These are phyloP conservation scores for Syncephalis fuscata DNA, from an alignment of 371 early-diverging fungal genomes.

Conservation along the genomic window DNA sequence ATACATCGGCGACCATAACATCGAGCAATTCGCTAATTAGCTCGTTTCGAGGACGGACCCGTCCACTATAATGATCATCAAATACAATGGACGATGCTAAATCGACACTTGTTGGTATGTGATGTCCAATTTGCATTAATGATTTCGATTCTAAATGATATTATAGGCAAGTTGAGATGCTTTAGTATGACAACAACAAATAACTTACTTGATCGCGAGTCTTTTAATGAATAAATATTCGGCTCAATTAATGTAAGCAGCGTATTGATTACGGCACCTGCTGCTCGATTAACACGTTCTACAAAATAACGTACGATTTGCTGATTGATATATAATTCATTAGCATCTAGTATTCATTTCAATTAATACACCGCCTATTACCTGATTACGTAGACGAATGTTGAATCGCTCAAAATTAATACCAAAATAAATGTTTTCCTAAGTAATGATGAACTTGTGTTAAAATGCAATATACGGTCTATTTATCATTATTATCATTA, in stretches of 20 bases:
- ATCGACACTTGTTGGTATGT: neutral
- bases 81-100: neutral
- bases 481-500: too few species aligned
- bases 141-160: neutral
- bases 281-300: constrained; percentile 45
- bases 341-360: neutral
- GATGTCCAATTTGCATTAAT: neutral
- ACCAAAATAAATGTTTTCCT: constrained; percentile 38
- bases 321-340: constrained; percentile 10
- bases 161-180: too few species aligned
- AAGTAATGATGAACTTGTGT: too few species aligned
- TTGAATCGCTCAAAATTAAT: constrained; percentile 63
- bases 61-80: neutral
- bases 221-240: constrained; percentile 24
- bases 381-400: constrained; percentile 55
- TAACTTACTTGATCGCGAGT: constrained; percentile 33
- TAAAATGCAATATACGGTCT: too few species aligned
- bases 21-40: neutral
- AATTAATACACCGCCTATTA: constrained; percentile 5
- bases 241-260: constrained; percentile 29
- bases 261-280: constrained; percentile 37
- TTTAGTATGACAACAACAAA: neutral
- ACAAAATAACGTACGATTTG: constrained; percentile 40
- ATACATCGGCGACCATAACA: too few species aligned
- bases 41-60: constrained; percentile 1